Conservation (phyloP, 148 eudicot genomes). For the Gaultheria prostrata region DNA sequence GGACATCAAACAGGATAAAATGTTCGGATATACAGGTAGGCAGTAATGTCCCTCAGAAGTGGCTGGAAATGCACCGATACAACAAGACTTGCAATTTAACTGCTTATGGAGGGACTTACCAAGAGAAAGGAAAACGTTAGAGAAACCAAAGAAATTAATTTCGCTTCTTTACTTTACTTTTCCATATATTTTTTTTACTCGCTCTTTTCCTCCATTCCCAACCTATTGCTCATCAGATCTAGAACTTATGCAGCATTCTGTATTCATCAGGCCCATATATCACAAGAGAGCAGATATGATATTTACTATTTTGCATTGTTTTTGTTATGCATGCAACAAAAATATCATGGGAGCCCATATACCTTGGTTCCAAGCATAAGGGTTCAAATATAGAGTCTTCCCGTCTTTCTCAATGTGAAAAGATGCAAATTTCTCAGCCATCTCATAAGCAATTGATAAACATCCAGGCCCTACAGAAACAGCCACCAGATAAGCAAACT, state of each 20-base stretch:
- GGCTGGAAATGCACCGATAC: neutral
- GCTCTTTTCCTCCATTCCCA: too few relatives aligned
- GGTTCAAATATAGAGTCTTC: constrained; percentile 70
- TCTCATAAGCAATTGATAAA: constrained; percentile 87
- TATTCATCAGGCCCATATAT: neutral
- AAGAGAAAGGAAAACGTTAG: too few relatives aligned
- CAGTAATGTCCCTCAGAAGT: neutral
- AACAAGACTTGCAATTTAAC: neutral
- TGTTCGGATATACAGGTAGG: neutral
- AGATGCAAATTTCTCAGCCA: constrained; percentile 93
- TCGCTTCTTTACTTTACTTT: too few relatives aligned
- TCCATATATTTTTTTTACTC: too few relatives aligned
- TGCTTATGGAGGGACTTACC: too few relatives aligned
- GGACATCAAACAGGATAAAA: neutral
- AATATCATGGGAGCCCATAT: neutral
- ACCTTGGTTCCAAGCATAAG: constrained; percentile 92
- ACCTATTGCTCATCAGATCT: neutral
- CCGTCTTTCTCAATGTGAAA: constrained; percentile 88
- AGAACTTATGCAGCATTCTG: neutral
- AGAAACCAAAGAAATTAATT: too few relatives aligned
- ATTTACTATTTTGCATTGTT: neutral
- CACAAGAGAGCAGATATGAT: neutral
- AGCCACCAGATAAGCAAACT: neutral
- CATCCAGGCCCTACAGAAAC: constrained; percentile 83
- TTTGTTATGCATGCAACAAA: neutral